These are phyloP conservation scores for Cystobasidium onofrii DNA, from an alignment of 768 basidiomycete genomes.

Conservation along the genomic window DNA sequence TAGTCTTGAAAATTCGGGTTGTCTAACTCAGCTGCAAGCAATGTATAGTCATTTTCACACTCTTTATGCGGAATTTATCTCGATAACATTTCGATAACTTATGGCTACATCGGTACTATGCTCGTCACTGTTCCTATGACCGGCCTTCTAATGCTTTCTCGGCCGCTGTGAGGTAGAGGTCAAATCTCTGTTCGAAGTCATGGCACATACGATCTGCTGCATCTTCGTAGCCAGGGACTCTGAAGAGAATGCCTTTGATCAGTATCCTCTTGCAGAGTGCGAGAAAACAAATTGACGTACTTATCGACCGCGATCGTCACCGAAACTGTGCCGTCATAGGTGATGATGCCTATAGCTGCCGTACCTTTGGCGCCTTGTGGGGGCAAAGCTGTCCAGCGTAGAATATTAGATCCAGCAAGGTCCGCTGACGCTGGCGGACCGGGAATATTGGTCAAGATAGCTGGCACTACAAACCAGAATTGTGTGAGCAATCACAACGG, in stretches of 20 bases:
- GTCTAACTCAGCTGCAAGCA: not conserved
- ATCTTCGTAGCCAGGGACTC: constrained; percentile 26
- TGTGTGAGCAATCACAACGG: too few relatives aligned
- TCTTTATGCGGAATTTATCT: not conserved
- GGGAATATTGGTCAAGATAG: constrained; percentile 25
- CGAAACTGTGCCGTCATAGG: not conserved
- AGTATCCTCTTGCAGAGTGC: not conserved
- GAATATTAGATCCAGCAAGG: not conserved
- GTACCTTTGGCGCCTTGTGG: constrained; percentile 17
- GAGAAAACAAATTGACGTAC: not conserved
- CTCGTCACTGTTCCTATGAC: not conserved
- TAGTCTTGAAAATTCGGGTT: not conserved
- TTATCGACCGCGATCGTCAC: constrained; percentile 8
- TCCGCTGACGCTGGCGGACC: constrained; percentile 16
- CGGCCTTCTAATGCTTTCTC: not conserved
- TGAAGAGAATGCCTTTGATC: not conserved
- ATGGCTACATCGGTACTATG: too few relatives aligned
- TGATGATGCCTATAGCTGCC: constrained; percentile 20
- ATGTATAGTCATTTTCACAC: not conserved
- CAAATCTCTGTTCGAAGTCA: constrained; percentile 24
- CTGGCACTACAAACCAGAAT: not conserved
- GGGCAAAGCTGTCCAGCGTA: constrained; percentile 18
- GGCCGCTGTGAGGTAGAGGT: constrained; percentile 16
- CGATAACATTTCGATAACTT: too few relatives aligned
- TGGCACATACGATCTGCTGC: constrained; percentile 19